Evolutionary conservation across 345 rosid species (phyloP), one percentile per base, ranked within the genome.

Genomic region (Arabis alpina): DNA sequence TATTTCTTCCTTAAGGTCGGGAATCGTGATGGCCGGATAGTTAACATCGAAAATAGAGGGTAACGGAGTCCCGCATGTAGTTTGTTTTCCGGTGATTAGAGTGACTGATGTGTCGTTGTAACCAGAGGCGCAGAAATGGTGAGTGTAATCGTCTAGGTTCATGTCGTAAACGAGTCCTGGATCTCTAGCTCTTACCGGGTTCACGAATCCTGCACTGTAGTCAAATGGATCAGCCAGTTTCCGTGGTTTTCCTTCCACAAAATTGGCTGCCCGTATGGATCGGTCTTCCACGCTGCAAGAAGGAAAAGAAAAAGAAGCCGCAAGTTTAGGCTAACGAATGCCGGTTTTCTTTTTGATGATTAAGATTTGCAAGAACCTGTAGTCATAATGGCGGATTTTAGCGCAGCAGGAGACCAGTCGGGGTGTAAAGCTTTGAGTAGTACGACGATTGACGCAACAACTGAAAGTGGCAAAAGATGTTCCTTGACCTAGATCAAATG

Each of bases 341-440:
- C 28, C 8, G 59, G 27, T 53, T 44, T 2, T 67, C 3, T n/a
- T 11, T 16, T 13, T 9, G 13, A 23, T 3, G 40, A 28, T 28
- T 28, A 16, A 0, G 13, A 10, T 6, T 54, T 45, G 39, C 23
- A 55, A 37, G 76, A 72, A 72, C 76, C 77, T 57, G 77, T 50
- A 55, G 73, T 74, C 66, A 74, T 65, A 12, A 74, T 49, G 12
- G 77, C 73, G 3, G 77, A 74, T 66, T 66, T 74, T 4, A 74
- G 27, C 8, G 73, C 73, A 0, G 77, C 77, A 66, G 77, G 77
- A n/a, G 68, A 74, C 77, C 77, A 74, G 61, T 74, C 77, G 24
- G 77, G 73, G 67, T 74, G 77, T 51, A 74, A 6, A 41, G 77
- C 32, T 58, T 32, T 74, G 40, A 74, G 61, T 11, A 72, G 71